Evolutionary conservation across 257 asterid genomes (phyloP).

Genomic region (Schizonepeta tenuifolia): DNA sequence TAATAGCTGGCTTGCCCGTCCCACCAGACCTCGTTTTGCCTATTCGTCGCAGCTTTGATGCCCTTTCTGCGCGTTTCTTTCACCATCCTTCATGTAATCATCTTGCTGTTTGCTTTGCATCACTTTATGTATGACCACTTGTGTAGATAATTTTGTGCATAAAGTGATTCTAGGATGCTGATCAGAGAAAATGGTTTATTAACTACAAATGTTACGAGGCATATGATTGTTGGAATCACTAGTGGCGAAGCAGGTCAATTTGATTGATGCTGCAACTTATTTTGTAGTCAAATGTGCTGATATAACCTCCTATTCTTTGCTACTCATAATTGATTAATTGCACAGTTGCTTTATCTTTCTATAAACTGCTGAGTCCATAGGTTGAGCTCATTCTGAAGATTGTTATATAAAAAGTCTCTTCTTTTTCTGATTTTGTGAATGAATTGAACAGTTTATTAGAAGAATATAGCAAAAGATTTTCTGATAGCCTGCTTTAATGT

Average conservation of each 20-base stretch:
- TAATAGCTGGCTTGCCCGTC: slow-evolving; percentile 83
- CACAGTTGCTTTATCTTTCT: not conserved
- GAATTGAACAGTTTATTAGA: slow-evolving; percentile 7
- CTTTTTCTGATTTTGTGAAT: slow-evolving; percentile 4
- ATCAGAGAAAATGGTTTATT: not conserved
- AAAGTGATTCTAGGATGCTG: slow-evolving; percentile 11
- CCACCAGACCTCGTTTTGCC: slow-evolving; percentile 92
- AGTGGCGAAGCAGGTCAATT: not conserved
- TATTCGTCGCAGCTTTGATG: slow-evolving; percentile 86
- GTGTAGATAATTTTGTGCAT: not conserved
- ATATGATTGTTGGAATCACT: not conserved
- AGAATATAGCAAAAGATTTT: not conserved
- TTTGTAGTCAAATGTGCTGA: not conserved
- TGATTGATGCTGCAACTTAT: slow-evolving; percentile 6
- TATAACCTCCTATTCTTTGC: slow-evolving; percentile 7
- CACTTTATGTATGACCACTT: not conserved
- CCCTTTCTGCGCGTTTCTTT: slow-evolving; percentile 76
- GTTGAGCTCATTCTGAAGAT: not conserved
- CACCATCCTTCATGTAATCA: slow-evolving; percentile 72
- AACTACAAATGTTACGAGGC: slow-evolving; percentile 16
- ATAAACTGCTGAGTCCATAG: slow-evolving; percentile 11
- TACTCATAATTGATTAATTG: not conserved
- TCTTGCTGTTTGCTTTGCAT: slow-evolving; percentile 22
- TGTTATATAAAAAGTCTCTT: not conserved
- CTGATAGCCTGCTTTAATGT: not conserved